Conservation (phyloP, 441 rosid genomes). For the Sinapis alba region DNA sequence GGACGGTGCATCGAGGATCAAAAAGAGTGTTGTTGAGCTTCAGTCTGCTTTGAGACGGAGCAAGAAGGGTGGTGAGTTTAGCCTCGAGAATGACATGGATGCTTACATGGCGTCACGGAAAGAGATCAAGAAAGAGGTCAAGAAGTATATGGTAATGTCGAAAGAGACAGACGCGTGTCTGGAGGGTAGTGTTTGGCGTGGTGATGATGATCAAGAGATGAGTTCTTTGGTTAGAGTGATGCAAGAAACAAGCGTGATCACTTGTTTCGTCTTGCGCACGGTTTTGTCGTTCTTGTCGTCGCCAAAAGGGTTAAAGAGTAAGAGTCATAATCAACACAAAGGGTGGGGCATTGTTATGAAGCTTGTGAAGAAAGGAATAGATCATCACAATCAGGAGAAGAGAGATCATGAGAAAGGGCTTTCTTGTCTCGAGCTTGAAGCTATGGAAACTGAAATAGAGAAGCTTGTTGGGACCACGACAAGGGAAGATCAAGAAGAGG, state of each 20-base stretch:
- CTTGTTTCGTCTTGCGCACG: conserved; percentile 45
- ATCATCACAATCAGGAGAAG: conserved; percentile 26
- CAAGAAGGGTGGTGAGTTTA: conserved; percentile 49
- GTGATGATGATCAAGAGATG: conserved; percentile 30
- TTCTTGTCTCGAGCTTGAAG: conserved; percentile 45
- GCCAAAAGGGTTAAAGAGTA: conserved; percentile 41
- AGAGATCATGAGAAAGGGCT: conserved; percentile 20
- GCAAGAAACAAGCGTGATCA: conserved; percentile 47
- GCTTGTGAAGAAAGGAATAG: conserved; percentile 47
- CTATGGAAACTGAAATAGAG: conserved; percentile 48
- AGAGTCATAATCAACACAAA: conserved; percentile 28
- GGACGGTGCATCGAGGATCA: conserved; percentile 46
- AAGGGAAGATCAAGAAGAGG: conserved; percentile 29
- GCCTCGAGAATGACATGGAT: conserved; percentile 42
- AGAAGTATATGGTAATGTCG: conserved; percentile 41
- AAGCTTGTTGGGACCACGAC: conserved; percentile 24
- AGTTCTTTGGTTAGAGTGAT: conserved; percentile 40
- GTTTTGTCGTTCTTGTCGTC: conserved; percentile 48
- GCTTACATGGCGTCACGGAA: conserved; percentile 50
- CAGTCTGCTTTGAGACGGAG: conserved; percentile 59
- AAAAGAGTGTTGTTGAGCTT: conserved; percentile 50
- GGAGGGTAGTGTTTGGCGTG: conserved; percentile 12
- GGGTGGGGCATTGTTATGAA: conserved; percentile 54
- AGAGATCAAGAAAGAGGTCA: conserved; percentile 48
- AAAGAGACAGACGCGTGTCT: conserved; percentile 45